Percentiles rank a stretch among this genome's conserved stretches.
These are phyloP conservation scores for Monotropa hypopitys DNA, from an alignment of 179 eudicot genomes.

Conservation along the genomic window DNA sequence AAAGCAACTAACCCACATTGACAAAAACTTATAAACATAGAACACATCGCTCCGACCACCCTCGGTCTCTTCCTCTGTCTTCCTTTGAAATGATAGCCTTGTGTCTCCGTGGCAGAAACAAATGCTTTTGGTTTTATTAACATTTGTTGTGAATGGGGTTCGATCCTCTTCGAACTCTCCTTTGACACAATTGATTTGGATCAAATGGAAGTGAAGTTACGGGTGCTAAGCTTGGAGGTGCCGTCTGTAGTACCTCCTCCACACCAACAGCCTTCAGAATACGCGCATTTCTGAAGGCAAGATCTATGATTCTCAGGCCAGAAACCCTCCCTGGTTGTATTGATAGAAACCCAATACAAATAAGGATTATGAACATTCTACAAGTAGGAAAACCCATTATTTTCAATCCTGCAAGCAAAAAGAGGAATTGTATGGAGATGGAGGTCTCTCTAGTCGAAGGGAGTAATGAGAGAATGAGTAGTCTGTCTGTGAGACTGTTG, in stretches of 20 bases:
- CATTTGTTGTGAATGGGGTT: slow-evolving; percentile 71
- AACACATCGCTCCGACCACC: neutral
- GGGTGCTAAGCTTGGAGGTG: slow-evolving; percentile 26
- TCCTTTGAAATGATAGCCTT: slow-evolving; percentile 2
- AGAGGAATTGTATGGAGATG: neutral
- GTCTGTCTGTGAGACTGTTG: slow-evolving; percentile 24
- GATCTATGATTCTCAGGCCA: slow-evolving; percentile 36
- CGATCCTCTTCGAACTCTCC: slow-evolving; percentile 64
- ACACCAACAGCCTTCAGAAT: slow-evolving; percentile 23
- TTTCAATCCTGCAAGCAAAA: neutral
- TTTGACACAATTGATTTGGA: slow-evolving; percentile 45
- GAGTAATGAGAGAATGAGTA: slow-evolving; percentile 14
- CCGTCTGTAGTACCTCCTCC: slow-evolving; percentile 28
- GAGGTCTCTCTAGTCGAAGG: slow-evolving; percentile 13
- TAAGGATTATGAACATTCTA: slow-evolving; percentile 33
- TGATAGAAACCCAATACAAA: slow-evolving; percentile 44
- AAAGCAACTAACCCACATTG: slow-evolving; percentile 5
- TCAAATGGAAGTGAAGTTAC: slow-evolving; percentile 30
- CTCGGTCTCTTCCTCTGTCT: neutral
- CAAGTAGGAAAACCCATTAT: slow-evolving; percentile 29
- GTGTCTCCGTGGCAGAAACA: neutral
- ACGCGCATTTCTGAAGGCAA: slow-evolving; percentile 31
- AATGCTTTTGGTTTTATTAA: slow-evolving; percentile 13
- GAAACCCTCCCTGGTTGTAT: slow-evolving; percentile 34
- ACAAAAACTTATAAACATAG: slow-evolving; percentile 2